Evolutionary conservation across 306 rosid species (phyloP).

Genomic region (Quercus rubra): DNA sequence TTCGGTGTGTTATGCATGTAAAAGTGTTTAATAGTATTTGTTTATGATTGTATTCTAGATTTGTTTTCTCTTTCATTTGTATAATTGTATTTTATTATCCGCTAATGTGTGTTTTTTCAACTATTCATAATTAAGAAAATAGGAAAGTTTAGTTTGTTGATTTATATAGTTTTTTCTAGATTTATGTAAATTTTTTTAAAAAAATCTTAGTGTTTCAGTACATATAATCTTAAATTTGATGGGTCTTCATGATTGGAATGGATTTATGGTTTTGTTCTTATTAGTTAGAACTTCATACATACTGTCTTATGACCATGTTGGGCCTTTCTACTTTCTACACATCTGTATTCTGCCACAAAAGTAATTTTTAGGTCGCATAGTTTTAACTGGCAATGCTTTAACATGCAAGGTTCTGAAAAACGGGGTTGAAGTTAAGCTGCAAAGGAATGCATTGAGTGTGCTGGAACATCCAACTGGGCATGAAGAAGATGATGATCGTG

Average conservation of each 20-base stretch:
- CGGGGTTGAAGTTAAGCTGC: constrained; percentile 74
- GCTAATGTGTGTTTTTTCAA: too few species aligned
- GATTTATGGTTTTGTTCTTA: background rate
- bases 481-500: constrained; percentile 42
- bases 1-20: too few species aligned
- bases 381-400: background rate
- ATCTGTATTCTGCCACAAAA: background rate
- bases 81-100: too few species aligned
- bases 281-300: background rate
- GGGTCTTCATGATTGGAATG: background rate
- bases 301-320: background rate
- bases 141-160: too few species aligned
- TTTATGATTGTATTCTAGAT: too few species aligned
- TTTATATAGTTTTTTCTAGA: too few species aligned
- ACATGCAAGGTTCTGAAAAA: constrained; percentile 57
- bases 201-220: too few species aligned
- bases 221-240: background rate
- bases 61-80: too few species aligned
- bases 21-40: too few species aligned
- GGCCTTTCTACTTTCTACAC: background rate
- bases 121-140: too few species aligned
- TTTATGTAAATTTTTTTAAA: too few species aligned
- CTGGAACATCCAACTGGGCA: constrained; percentile 69
- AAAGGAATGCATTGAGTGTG: constrained; percentile 72
- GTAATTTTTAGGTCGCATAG: background rate